Evolutionary conservation across 106 monocot genomes (phyloP).

Genomic region (Gastrodia elata): DNA sequence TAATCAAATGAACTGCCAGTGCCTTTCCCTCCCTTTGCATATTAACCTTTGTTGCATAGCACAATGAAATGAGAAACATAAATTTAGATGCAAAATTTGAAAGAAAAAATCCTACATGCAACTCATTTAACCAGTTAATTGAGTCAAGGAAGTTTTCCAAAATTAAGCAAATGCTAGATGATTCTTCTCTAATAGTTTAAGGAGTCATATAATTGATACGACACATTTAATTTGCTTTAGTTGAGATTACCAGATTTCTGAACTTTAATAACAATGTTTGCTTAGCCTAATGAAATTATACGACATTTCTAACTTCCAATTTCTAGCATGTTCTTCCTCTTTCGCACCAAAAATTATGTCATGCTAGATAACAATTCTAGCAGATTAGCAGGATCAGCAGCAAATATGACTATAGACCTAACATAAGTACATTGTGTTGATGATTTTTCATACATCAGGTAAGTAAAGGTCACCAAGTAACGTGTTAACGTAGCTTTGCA

Average conservation of each 20-base stretch:
- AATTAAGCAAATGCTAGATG: not conserved
- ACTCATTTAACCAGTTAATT: not conserved
- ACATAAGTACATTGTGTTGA: not conserved
- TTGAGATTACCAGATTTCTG: not conserved
- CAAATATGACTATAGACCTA: not conserved
- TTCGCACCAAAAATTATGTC: not conserved
- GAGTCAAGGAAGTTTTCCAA: not conserved
- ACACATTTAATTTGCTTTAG: not conserved
- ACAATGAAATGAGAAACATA: not conserved
- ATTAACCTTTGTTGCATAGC: not conserved
- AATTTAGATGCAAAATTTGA: not conserved
- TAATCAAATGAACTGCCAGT: not conserved
- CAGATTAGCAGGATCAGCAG: not conserved
- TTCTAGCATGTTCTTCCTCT: not conserved
- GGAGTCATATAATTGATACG: not conserved
- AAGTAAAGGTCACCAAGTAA: not conserved
- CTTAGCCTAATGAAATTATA: not conserved
- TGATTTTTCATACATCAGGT: too few relatives aligned
- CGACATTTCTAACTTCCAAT: not conserved
- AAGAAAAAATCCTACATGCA: not conserved
- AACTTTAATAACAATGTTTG: not conserved
- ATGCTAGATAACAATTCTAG: not conserved
- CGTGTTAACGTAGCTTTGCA: not conserved
- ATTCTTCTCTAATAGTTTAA: not conserved
- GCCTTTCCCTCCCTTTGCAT: not conserved